Conservation (phyloP, 2,329 filamentous ascomycete genomes). For the Coniochaeta ligniaria region DNA sequence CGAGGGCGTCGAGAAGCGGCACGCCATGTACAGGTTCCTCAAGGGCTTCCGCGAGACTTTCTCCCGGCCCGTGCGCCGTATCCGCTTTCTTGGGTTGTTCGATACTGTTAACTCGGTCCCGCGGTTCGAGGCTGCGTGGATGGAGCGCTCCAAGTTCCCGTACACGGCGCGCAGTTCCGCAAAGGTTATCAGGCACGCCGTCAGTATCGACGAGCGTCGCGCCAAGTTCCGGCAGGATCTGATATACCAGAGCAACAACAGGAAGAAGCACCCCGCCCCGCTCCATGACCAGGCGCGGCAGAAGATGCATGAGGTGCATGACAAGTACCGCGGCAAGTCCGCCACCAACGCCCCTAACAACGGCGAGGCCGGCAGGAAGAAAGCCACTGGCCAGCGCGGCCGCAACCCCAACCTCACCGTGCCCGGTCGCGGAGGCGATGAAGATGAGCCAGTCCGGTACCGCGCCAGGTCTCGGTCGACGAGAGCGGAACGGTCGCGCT, state of each 20-base stretch:
- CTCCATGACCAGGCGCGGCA: constrained; percentile 12
- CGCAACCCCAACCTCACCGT: not conserved
- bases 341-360: constrained; percentile 6
- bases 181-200: constrained; percentile 59
- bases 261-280: constrained; percentile 3
- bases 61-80: constrained; percentile 64
- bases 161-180: constrained; percentile 54
- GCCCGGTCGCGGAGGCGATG: constrained; percentile 11
- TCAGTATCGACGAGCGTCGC: constrained; percentile 63
- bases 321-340: constrained; percentile 26
- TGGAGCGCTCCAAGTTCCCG: constrained; percentile 72
- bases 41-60: constrained; percentile 77
- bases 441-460: constrained; percentile 30
- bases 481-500: constrained; percentile 25
- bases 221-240: constrained; percentile 68
- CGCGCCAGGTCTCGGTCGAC: constrained; percentile 20
- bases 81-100: constrained; percentile 72
- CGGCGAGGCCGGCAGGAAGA: constrained; percentile 4
- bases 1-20: constrained; percentile 37
- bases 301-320: constrained; percentile 18
- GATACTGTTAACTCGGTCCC: constrained; percentile 79
- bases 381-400: not conserved
- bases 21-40: constrained; percentile 67
- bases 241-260: constrained; percentile 49
- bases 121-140: constrained; percentile 67